These are phyloP conservation scores for Blepharisma stoltei DNA, from an alignment of 73 alveolate genomes.

Conservation along the genomic window DNA sequence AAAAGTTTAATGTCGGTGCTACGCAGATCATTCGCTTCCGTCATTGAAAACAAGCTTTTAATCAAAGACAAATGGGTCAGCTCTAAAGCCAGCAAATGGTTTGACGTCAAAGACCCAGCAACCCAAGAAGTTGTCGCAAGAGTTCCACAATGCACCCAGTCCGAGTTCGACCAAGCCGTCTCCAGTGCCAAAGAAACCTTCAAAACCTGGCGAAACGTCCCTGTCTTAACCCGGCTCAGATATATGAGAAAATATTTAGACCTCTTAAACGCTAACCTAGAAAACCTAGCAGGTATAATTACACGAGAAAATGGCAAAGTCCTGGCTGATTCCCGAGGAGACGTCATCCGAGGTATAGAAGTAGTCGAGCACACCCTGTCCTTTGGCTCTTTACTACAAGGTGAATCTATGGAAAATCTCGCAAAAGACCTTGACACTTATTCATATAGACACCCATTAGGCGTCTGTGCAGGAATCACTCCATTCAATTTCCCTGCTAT, in stretches of 20 bases:
- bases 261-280: slow-evolving; percentile 53
- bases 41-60: slow-evolving; percentile 45
- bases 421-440: slow-evolving; percentile 85
- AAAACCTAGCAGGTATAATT: slow-evolving; percentile 63
- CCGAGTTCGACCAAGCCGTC: slow-evolving; percentile 81
- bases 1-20: slow-evolving; percentile 5
- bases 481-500: slow-evolving; percentile 97
- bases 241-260: slow-evolving; percentile 31
- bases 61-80: slow-evolving; percentile 70
- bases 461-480: slow-evolving; percentile 90
- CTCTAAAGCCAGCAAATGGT: slow-evolving; percentile 51
- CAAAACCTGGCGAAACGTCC: slow-evolving; percentile 81
- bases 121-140: slow-evolving; percentile 68
- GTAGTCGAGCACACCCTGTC: slow-evolving; percentile 81
- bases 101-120: slow-evolving; percentile 69
- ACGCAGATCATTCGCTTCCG: slow-evolving; percentile 1
- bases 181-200: slow-evolving; percentile 65
- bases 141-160: slow-evolving; percentile 63
- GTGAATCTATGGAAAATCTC: slow-evolving; percentile 75
- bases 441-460: slow-evolving; percentile 88
- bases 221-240: slow-evolving; percentile 46
- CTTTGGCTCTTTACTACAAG: slow-evolving; percentile 6
- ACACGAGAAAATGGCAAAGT: slow-evolving; percentile 92
- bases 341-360: slow-evolving; percentile 89
- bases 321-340: slow-evolving; percentile 92